Evolutionary conservation across 495 filamentous ascomycete genomes (phyloP), one percentile per base, ranked within the genome.

Genomic region (Penicillium samsonianum): DNA sequence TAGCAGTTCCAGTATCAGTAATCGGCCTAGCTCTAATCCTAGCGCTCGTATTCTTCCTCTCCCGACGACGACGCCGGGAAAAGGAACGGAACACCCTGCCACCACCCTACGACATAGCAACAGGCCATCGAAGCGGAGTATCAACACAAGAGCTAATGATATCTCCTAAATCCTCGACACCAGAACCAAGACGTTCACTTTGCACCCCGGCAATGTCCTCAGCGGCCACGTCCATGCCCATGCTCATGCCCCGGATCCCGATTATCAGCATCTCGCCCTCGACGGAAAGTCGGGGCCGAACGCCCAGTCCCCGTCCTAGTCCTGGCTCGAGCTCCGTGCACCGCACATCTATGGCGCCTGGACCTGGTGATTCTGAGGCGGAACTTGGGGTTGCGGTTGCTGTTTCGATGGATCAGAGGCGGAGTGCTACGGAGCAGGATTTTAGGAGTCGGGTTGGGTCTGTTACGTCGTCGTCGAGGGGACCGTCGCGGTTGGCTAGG

Each of bases 1-100:
- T 77, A 42, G 73, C 72, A 25, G 50, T 77, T 20, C 74, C 74
- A 14, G 55, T 77, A 37, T 55, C 71, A 23, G 53, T 77, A 14
- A 58, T 72, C 23, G 74, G 73, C 4, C 53, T 67, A 9, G 47
- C 63, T 5, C 49, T 68, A 26, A 54, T 77, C 45, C 40, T 53
- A 25, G 65, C 54, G 8, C 26, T 74, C 4, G 20, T 69, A 4
- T 66, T 68, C 58, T 68, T 73, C 63, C 42, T 70, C 33, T 8
- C 64, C 11, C 58, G 67, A 4, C 67, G 65, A 16, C 61, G 66
- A 2, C 58, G 60, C 7, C 66, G 63, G 4, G n/a, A 9, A 20
- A 53, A 22, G 19, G 20, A 55, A 14, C 65, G 55, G 38, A 58
- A 43, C 42, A 46, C 47, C 37, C 17, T 50, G 7, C 42, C 41